Evolutionary conservation across 2,329 filamentous ascomycete species (phyloP).

Genomic region (Epichloe typhina): DNA sequence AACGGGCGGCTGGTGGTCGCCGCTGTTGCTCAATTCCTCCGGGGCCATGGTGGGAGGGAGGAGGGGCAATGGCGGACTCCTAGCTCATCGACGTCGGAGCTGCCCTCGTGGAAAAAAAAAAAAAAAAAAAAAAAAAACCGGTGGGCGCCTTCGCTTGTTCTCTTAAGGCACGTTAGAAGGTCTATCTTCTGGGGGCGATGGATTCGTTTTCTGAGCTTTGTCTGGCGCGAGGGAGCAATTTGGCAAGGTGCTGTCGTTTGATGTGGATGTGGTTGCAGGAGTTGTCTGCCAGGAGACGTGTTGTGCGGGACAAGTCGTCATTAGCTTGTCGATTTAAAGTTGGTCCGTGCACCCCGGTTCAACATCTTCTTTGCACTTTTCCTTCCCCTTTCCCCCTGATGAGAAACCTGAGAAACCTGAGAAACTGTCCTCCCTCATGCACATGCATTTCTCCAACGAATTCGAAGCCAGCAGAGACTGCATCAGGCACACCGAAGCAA

Average conservation of each 20-base stretch:
- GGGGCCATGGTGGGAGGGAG: constrained; percentile 42
- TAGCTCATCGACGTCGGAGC: constrained; percentile 19
- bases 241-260: not conserved
- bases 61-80: constrained; percentile 23
- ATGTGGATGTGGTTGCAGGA: constrained; percentile 1
- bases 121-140: not conserved
- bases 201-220: not conserved
- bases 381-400: no score
- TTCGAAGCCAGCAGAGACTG: not conserved
- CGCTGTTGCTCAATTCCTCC: constrained; percentile 32
- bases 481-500: not conserved
- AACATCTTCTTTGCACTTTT: no score
- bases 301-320: not conserved
- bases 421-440: not conserved
- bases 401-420: not conserved
- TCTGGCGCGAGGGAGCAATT: not conserved
- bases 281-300: not conserved
- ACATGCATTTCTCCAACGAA: not conserved
- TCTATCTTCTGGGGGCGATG: not conserved
- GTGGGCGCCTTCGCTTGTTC: not conserved
- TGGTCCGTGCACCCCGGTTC: no score
- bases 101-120: not conserved
- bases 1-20: constrained; percentile 29
- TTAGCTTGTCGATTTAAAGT: not conserved
- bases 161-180: no score